Conservation (phyloP, 2,329 filamentous ascomycete species). For the Alternaria arborescens region DNA sequence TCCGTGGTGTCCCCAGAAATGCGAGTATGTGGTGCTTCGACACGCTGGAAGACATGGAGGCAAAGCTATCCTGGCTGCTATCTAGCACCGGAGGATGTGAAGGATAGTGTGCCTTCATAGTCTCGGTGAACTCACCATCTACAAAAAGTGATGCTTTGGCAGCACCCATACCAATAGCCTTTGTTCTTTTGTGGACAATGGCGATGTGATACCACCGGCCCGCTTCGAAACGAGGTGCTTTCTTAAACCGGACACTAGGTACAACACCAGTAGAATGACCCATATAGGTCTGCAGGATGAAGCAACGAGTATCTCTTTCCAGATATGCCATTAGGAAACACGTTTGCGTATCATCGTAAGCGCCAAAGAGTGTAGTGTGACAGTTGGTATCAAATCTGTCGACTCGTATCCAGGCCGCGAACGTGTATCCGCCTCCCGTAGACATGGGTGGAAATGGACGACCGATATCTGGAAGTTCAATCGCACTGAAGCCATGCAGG, state of each 20-base stretch:
- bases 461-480: conserved; percentile 88
- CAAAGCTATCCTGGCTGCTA: conserved; percentile 72
- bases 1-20: conserved; percentile 90
- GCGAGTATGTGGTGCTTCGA: conserved; percentile 80
- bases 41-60: conserved; percentile 67
- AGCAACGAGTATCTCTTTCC: conserved; percentile 90
- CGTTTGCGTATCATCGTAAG: conserved; percentile 88
- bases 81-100: conserved; percentile 72
- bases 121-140: conserved; percentile 92
- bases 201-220: conserved; percentile 92
- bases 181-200: conserved; percentile 82
- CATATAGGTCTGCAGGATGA: conserved; percentile 96
- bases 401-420: conserved; percentile 87
- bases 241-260: conserved; percentile 95
- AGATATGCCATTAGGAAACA: conserved; percentile 95
- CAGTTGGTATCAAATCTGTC: conserved; percentile 84
- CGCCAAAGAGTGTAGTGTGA: conserved; percentile 95
- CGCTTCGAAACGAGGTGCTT: conserved; percentile 77
- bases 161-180: conserved; percentile 68
- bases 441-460: conserved; percentile 83
- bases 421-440: conserved; percentile 81
- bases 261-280: conserved; percentile 70
- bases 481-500: conserved; percentile 83
- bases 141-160: conserved; percentile 90
- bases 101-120: conserved; percentile 89